phyloP scores from a whole-genome alignment of 2,329 filamentous ascomycete species.

The Cladosporium phlei region DNA sequence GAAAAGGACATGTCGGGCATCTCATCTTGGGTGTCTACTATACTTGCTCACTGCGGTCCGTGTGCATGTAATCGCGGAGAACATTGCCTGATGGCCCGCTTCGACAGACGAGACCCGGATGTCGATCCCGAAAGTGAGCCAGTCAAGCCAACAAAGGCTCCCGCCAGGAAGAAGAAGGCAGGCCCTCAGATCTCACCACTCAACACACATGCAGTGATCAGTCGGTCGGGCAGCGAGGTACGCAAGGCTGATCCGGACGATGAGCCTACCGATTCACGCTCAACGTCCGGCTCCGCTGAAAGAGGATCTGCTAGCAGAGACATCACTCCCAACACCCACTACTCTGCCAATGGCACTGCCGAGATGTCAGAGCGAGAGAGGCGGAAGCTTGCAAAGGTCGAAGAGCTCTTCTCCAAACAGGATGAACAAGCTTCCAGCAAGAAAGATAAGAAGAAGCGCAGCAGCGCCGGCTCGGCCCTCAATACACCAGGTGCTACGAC shows the following conservation, averaged over 20 bases:
- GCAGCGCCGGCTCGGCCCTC: conserved; percentile 51
- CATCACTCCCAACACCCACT: conserved; percentile 54
- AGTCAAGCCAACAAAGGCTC: conserved; percentile 38
- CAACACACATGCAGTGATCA: conserved; percentile 52
- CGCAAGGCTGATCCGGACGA: conserved; percentile 47
- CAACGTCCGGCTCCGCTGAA: conserved; percentile 53
- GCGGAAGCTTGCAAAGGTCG: conserved; percentile 59
- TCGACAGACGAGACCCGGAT: conserved; percentile 28
- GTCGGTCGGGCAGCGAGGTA: conserved; percentile 57
- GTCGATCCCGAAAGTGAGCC: conserved; percentile 21
- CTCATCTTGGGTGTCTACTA: conserved; percentile 56
- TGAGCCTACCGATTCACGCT: conserved; percentile 55
- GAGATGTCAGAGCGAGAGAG: conserved; percentile 59
- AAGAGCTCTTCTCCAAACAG: conserved; percentile 58
- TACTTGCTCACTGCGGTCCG: conserved; percentile 72
- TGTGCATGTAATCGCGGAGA: conserved; percentile 62
- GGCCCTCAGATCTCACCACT: conserved; percentile 49
- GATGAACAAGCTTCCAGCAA: conserved; percentile 53
- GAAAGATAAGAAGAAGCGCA: conserved; percentile 52
- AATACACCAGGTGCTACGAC: conserved; percentile 46
- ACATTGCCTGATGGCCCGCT: conserved; percentile 32
- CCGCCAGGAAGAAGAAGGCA: conserved; percentile 45
- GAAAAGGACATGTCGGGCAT: conserved; percentile 21
- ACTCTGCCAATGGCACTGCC: conserved; percentile 44
- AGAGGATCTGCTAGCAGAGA: conserved; percentile 56